Conservation (phyloP, 108 stramenopile genomes). For the Cyclostephanos invisitatus region DNA sequence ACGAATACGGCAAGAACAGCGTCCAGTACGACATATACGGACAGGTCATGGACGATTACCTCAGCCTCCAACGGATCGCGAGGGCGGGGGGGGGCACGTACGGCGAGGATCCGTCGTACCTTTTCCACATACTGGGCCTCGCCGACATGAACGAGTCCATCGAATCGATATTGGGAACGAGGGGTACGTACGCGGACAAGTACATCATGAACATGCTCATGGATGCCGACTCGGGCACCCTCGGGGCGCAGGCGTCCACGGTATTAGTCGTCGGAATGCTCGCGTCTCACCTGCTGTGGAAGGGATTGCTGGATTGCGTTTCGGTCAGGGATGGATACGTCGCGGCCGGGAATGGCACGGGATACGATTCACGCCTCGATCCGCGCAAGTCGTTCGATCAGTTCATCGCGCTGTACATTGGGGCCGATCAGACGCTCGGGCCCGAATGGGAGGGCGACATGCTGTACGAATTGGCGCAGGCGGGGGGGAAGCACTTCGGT, state of each 20-base stretch:
- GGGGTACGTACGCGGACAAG: constrained; percentile 60
- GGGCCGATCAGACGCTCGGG: constrained; percentile 58
- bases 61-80: constrained; percentile 48
- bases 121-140: constrained; percentile 76
- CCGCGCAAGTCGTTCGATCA: constrained; percentile 64
- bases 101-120: constrained; percentile 45
- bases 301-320: constrained; percentile 60
- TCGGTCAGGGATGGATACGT: constrained; percentile 42
- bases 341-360: constrained; percentile 58
- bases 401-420: constrained; percentile 84
- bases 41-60: constrained; percentile 27
- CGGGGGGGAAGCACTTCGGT: constrained; percentile 48
- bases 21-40: constrained; percentile 39
- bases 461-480: constrained; percentile 73
- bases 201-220: constrained; percentile 47
- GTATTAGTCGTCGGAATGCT: constrained; percentile 73
- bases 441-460: constrained; percentile 59
- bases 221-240: constrained; percentile 36
- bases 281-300: constrained; percentile 63
- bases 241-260: constrained; percentile 55
- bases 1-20: constrained; percentile 60
- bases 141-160: constrained; percentile 33
- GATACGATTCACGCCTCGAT: constrained; percentile 25
- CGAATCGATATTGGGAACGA: constrained; percentile 19
- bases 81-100: constrained; percentile 19